Conservation (phyloP, 2,329 filamentous ascomycete genomes). For the Cercospora sp. region DNA sequence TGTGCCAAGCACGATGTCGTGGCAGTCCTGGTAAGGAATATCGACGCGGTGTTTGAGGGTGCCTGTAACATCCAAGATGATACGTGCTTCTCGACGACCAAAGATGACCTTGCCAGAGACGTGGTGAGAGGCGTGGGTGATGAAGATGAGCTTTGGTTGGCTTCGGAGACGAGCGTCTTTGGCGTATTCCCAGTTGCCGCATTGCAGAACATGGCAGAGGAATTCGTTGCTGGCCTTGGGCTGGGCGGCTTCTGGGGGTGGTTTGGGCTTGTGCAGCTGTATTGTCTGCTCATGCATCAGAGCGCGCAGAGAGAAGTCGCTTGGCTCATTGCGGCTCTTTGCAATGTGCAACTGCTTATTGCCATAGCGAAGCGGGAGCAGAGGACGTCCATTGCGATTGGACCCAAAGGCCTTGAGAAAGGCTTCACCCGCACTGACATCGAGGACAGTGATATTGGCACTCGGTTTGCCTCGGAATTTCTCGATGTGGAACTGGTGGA, state of each 20-base stretch:
- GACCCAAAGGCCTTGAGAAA: slow-evolving; percentile 46
- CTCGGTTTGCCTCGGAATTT: slow-evolving; percentile 45
- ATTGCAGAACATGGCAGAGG: slow-evolving; percentile 39
- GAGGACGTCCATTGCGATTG: slow-evolving; percentile 16
- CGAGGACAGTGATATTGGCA: slow-evolving; percentile 51
- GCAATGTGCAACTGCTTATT: slow-evolving; percentile 9
- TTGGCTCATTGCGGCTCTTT: slow-evolving; percentile 17
- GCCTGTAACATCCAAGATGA: slow-evolving; percentile 27
- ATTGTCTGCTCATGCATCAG: slow-evolving; percentile 29
- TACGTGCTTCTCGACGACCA: slow-evolving; percentile 30
- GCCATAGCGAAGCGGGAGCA: slow-evolving; percentile 22
- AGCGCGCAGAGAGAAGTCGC: slow-evolving; percentile 30
- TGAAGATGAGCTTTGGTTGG: slow-evolving; percentile 41
- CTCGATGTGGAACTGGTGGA: slow-evolving; percentile 47
- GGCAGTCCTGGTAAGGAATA: slow-evolving; percentile 46
- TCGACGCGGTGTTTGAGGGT: slow-evolving; percentile 40
- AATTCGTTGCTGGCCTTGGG: slow-evolving; percentile 35
- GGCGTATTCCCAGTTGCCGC: slow-evolving; percentile 49
- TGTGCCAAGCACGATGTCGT: slow-evolving; percentile 40
- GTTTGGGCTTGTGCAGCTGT: slow-evolving; percentile 5
- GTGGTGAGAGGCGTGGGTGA: slow-evolving; percentile 45
- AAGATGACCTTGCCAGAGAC: slow-evolving; percentile 43
- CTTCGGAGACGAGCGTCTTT: slow-evolving; percentile 25
- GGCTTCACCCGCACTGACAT: slow-evolving; percentile 40
- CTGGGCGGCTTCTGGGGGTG: not conserved